Base-by-base conservation (phyloP, 2,329 filamentous ascomycete genomes). In the Penicillium sp. region DNA sequence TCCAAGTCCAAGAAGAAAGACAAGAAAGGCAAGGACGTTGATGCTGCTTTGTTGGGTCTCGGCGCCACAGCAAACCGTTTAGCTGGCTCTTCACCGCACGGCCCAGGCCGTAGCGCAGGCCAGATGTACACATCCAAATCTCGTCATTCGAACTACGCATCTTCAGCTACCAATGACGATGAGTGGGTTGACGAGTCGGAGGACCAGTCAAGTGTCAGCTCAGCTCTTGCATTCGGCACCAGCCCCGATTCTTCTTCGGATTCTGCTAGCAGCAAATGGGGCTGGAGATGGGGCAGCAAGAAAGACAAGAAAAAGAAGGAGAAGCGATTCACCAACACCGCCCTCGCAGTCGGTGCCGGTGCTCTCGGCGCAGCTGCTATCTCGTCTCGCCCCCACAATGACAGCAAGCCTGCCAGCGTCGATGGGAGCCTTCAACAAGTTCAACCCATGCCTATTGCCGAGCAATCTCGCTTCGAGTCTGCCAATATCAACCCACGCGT, bases 401-500 rank as follows among this genome's bases (percentile, higher is more conserved):
- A 64, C 27, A 66, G 62, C 24, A 53, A 65, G 6, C 58, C 67
- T 48, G 65, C 67, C 22, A 80, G 75, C 57, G 76, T 72, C 60
- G 68, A 70, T 43, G 78, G 69, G 59, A 78, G 75, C 57, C 76
- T 79, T 40, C 66, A 87, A 64, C 80, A 83, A 29, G 82, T 90
- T 32, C 87, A 86, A 61, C 84, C 89, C 7, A 75, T 87, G 31
- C 83, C 87, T 4, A 87, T 87, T 1, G 81, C 81, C 3, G 89
- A 92, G 59, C 84, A 85, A 6, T 78, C 74, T 18, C 79, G 75
- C 24, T 87, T 87, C 61, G 86, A 90, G 59, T 82, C 79, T 45
- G 75, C 72, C 24, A 63, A 63, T 3, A 54, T 67, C 40, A 64
- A 67, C 29, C 61, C 69, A 4, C 62, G 60, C 39, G 55, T 59